Base-by-base conservation (phyloP, 345 rosid species). In the Pistacia vera region DNA sequence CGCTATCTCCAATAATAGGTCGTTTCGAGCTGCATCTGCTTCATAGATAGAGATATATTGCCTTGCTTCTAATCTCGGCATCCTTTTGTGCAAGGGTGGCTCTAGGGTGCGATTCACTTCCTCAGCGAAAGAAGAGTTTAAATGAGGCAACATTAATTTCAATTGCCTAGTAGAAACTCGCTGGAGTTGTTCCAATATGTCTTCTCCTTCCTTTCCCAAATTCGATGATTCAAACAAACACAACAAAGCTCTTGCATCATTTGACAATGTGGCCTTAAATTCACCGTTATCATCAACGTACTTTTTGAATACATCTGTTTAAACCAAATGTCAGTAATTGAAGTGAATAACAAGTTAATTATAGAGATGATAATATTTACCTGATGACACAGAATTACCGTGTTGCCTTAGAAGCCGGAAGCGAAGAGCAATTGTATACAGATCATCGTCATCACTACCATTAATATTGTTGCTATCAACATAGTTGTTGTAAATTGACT, bases 191-290 rank as follows among this genome's bases (percentile, higher is more conserved):
- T 81, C 85, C 13, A 88, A 71, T 30, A 81, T 80, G 5, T 54
- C 71, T 63, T 85, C 92, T 17, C 83, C 83, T 0, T 71, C 79
- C 6, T 74, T 38, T 3, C 83, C 72, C 12, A 83, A 72, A 74
- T 83, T 75, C 1, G 88, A 71, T 0, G 84, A 86, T 51, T 86
- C 87, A 16, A 83, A 88, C 10, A 88, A 81, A 46, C 80, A 71
- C 20, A 81, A 49, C 46, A 85, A 5, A n/a, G 76, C 88, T 57
- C 28, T 56, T 8, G 66, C 77, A 11, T 81, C 84, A 17, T 22
- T 20, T 1, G 0, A 35, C 2, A 80, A 52, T 14, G 17, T 38
- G 20, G 69, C 78, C 20, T 54, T 71, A 52, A 74, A 82, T 2
- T 64, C 72, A 28, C 78, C 74, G 11, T 74, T 46, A 11, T 62